Conservation (phyloP, 2,329 filamentous ascomycete species). For the Polytolypa hystricis region DNA sequence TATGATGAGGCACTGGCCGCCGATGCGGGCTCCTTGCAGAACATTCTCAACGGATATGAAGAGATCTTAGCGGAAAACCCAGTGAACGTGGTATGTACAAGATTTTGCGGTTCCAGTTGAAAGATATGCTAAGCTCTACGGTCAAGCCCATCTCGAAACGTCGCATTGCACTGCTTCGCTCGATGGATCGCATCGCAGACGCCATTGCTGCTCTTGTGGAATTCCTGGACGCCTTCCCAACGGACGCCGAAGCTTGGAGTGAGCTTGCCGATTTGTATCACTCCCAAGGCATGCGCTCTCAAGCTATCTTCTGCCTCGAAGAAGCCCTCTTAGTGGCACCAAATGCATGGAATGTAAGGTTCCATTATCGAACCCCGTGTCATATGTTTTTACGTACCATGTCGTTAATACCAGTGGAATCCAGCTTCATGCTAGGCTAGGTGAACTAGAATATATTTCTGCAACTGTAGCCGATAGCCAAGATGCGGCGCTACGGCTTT, state of each 20-base stretch:
- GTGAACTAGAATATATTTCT: constrained; percentile 70
- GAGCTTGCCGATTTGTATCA: constrained; percentile 84
- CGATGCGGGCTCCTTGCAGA: constrained; percentile 53
- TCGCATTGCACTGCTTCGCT: constrained; percentile 65
- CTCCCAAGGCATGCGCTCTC: constrained; percentile 62
- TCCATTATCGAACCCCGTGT: neutral
- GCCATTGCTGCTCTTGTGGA: constrained; percentile 63
- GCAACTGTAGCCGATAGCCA: constrained; percentile 25
- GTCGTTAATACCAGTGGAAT: constrained; percentile 3
- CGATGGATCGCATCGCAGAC: constrained; percentile 57
- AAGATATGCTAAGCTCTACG: neutral
- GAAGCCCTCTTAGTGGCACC: constrained; percentile 79
- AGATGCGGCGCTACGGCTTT: constrained; percentile 35
- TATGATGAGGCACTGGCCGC: constrained; percentile 73
- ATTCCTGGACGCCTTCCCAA: constrained; percentile 72
- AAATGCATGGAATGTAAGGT: constrained; percentile 85
- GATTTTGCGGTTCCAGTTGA: neutral
- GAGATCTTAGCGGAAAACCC: constrained; percentile 60
- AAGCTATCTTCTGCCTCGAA: constrained; percentile 80
- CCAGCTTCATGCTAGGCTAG: constrained; percentile 75
- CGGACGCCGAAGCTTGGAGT: constrained; percentile 85
- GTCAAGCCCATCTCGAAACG: constrained; percentile 71
- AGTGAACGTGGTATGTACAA: constrained; percentile 57
- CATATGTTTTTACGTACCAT: neutral
- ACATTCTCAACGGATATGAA: constrained; percentile 67